Percentiles rank a stretch among this genome's conserved stretches.
phyloP scores from a whole-genome alignment of 306 rosid species.

The Rosa multiflora region DNA sequence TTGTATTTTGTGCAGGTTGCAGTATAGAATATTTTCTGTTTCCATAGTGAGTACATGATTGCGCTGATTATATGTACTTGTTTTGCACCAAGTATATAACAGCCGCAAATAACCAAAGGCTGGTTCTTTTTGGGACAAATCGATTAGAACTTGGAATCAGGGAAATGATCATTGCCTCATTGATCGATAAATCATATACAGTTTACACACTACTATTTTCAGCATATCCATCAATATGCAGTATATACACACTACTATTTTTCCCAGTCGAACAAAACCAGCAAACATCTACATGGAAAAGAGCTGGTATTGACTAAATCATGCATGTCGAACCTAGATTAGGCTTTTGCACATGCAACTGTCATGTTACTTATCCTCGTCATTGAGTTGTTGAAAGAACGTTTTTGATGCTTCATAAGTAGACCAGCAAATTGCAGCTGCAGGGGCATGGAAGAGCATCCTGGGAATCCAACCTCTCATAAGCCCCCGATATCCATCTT shows the following conservation, averaged over 20 bases:
- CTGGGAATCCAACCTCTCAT: constrained; percentile 53
- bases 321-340: not conserved
- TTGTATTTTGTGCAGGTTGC: not conserved
- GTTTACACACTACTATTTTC: not conserved
- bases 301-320: not conserved
- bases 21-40: too few relatives aligned
- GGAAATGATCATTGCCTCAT: not conserved
- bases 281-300: not conserved
- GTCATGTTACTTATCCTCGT: not conserved
- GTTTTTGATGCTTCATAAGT: constrained; percentile 59
- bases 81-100: not conserved
- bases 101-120: not conserved
- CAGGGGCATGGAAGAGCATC: constrained; percentile 66
- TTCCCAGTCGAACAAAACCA: not conserved
- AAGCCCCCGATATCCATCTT: constrained; percentile 50
- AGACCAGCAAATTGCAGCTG: constrained; percentile 69
- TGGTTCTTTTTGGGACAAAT: not conserved
- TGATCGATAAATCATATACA: not conserved
- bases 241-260: not conserved
- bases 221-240: not conserved
- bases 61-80: not conserved
- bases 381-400: constrained; percentile 41
- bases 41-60: not conserved
- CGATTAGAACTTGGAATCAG: too few relatives aligned
- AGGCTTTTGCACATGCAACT: not conserved